A percentile compares a stretch with the other conserved stretches of the same genome.
These are phyloP conservation scores for Aspergillus fumigatus DNA, from an alignment of 2,329 filamentous ascomycete genomes.

Conservation along the genomic window DNA sequence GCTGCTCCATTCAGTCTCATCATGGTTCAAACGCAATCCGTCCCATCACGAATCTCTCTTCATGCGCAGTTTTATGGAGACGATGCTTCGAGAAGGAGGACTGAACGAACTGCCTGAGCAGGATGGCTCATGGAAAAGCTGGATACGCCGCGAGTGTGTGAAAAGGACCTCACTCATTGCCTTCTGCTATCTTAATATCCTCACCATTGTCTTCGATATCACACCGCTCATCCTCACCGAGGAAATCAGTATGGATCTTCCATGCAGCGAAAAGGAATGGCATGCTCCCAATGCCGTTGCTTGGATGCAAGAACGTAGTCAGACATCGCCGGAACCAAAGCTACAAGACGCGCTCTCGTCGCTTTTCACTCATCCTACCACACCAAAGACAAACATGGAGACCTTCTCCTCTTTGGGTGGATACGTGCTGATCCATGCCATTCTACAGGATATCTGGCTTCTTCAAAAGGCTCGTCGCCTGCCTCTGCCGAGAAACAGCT, in stretches of 20 bases:
- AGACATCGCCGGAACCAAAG: constrained; percentile 21
- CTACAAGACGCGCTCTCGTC: constrained; percentile 25
- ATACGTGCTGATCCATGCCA: constrained; percentile 29
- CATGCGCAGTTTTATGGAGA: constrained; percentile 27
- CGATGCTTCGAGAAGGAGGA: constrained; percentile 24
- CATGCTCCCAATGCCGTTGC: constrained; percentile 18
- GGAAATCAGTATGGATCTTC: constrained; percentile 27
- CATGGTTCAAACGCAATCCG: constrained; percentile 30
- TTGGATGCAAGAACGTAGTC: constrained; percentile 24
- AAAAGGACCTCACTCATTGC: constrained; percentile 32
- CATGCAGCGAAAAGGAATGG: constrained; percentile 31
- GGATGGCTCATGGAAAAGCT: constrained; percentile 31
- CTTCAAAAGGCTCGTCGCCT: constrained; percentile 30
- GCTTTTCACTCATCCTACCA: constrained; percentile 17
- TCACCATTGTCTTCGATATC: constrained; percentile 33
- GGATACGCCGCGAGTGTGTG: constrained; percentile 26
- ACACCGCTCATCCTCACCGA: constrained; percentile 29
- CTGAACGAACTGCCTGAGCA: constrained; percentile 24
- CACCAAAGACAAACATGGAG: constrained; percentile 14
- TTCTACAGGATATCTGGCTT: constrained; percentile 32
- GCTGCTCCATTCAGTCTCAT: constrained; percentile 25
- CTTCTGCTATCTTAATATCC: constrained; percentile 33
- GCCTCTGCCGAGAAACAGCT: constrained; percentile 16
- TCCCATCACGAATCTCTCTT: constrained; percentile 27
- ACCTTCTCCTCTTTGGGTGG: constrained; percentile 30